A percentile compares a stretch with the other conserved stretches of the same genome.
Evolutionary conservation across 768 basidiomycete genomes (phyloP).

Genomic region (Vararia minispora): DNA sequence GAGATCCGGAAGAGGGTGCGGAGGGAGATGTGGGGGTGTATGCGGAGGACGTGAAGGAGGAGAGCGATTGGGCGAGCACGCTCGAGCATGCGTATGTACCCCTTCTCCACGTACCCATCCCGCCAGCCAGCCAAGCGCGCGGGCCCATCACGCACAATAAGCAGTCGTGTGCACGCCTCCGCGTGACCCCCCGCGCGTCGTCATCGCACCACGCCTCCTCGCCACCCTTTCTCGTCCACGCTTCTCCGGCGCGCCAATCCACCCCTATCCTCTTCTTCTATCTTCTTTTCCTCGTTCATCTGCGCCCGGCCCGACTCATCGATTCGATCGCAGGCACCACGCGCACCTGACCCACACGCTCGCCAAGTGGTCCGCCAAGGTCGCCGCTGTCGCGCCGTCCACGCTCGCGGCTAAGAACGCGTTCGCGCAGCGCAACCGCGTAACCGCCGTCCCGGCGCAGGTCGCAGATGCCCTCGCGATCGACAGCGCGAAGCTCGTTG

Average conservation of each 20-base stretch:
- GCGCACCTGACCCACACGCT: slow-evolving; percentile 67
- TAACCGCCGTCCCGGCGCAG: slow-evolving; percentile 60
- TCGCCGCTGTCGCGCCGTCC: slow-evolving; percentile 83
- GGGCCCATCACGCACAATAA: too few species aligned
- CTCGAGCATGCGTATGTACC: slow-evolving; percentile 12
- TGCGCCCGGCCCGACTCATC: slow-evolving; percentile 5
- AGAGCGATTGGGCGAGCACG: slow-evolving; percentile 8
- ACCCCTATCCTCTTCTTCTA: too few species aligned
- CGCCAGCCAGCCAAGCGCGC: too few species aligned
- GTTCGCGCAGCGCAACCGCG: slow-evolving; percentile 46
- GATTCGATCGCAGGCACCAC: slow-evolving; percentile 36
- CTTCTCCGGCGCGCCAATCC: too few species aligned
- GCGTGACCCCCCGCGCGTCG: too few species aligned
- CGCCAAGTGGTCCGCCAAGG: slow-evolving; percentile 91
- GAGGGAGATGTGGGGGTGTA: slow-evolving; percentile 8
- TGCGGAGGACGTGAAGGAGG: slow-evolving; percentile 11
- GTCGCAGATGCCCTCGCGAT: slow-evolving; percentile 58
- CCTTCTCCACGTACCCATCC: too few species aligned
- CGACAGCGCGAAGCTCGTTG: slow-evolving; percentile 46
- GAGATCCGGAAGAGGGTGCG: slow-evolving; percentile 3
- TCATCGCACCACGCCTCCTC: too few species aligned
- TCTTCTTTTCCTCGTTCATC: background rate
- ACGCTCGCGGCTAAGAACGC: slow-evolving; percentile 60
- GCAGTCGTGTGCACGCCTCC: too few species aligned
- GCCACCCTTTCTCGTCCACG: too few species aligned